Evolutionary conservation across 305 asterid species (phyloP), one percentile per base, ranked within the genome.

Genomic region (Salvia sclarea): DNA sequence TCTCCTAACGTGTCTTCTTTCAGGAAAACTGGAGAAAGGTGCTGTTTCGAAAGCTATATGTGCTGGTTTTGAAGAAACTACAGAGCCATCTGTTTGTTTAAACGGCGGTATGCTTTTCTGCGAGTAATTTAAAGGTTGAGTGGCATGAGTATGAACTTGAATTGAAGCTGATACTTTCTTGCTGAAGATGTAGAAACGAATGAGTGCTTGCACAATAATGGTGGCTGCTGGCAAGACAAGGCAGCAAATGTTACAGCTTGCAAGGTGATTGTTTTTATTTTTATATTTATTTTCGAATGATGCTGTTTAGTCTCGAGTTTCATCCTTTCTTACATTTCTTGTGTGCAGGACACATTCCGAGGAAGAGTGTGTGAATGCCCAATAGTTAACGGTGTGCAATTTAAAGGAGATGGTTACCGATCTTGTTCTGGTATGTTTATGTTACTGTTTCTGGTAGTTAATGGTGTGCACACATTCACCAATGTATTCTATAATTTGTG

Each of bases 1-100:
- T 57, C 64, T 48, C 43, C 58, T 72, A 54, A 76, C 64, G 13
- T 48, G 31, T 25, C 54, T 48, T 54, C 73, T 53, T 75, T 31
- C 87, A 91, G 99, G 99, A 66, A 95, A 91, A 78, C 72, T 95
- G 92, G 98, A 85, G 84, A 95, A 89, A 78, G 97, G 98, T 75
- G 90, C 99, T 40, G 94, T 91, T 43, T 63, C 85, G 63, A 94
- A 85, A 86, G 99, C 98, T 35, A 59, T 95, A 67, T 91, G 98
- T 78, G 47, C 99, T 73, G 99, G 99, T 69, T 95, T 94, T 78
- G 98, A 91, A 83, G 99, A 95, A 77, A 89, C 99, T 44, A 95
- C 99, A 0, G 99, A 91, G 75, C 99, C 99, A 31, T 76, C 97
- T 40, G 95, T 85, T 82, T 95, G 99, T 81, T 78, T 95, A 81